Base-by-base conservation (phyloP, 306 rosid species). In the Prunus salicina region DNA sequence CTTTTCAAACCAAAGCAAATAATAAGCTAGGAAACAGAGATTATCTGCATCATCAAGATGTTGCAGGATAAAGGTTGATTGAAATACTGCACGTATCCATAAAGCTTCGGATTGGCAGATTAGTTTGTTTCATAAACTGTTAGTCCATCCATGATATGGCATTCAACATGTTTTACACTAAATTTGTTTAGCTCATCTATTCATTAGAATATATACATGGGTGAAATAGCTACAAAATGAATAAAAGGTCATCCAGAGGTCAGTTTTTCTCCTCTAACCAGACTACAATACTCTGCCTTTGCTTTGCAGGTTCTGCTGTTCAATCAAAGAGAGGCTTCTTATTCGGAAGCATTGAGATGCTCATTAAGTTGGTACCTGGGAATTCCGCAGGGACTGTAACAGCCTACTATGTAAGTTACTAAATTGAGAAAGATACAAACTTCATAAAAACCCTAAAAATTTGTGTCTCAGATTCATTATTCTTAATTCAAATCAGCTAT, bases 331-430 rank as follows among this genome's bases (percentile, higher is more conserved):
- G n/a, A 77, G 49, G 78, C 18, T 91, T 86, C 87, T 80, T 95
- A 68, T 95, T 86, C 66, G 97, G 98, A 78, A 88, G 85, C 77
- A 73, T 86, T 61, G 93, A 92, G 85, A 84, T 86, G 64, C 79
- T 75, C 56, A 90, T 95, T 77, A 92, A 92, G 85, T 67, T 95
- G 30, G 86, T 90, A 18, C 89, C 97, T 8, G 84, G 84, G 11
- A 84, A 90, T 69, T 95, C 97, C 3, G 97, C 98, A 0, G 98
- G 98, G 82, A 79, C 82, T 5, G 97, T 95, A 32, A 88, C 95
- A 55, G 98, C 98, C 27, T 89, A 87, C 28, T 90, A 90, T 63
- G 97, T 90, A 87, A 80, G 93, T 82, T 83, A 43, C 25, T n/a
- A 71, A 16, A 62, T 25, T 19, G 24, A 24, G 25, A 38, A 32